phyloP scores from a whole-genome alignment of 495 filamentous ascomycete genomes.

The Extremus antarcticus region DNA sequence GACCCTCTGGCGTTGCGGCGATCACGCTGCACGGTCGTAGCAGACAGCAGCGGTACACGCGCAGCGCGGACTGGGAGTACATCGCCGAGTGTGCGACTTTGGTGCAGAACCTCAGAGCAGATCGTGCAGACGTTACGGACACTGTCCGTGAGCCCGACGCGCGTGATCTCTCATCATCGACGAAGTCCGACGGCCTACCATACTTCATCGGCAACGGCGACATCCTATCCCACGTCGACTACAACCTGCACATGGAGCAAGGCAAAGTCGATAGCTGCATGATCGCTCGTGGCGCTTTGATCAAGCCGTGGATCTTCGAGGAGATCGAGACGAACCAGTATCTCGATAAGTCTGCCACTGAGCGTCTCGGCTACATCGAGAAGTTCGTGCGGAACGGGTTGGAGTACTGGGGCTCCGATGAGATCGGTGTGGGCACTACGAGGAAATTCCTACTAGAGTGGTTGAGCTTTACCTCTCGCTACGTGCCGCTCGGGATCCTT shows the following conservation, averaged over 20 bases:
- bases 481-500: conserved; percentile 79
- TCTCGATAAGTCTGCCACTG: conserved; percentile 80
- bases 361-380: conserved; percentile 75
- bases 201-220: conserved; percentile 97
- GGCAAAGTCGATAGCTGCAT: conserved; percentile 78
- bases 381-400: conserved; percentile 84
- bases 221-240: conserved; percentile 85
- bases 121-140: conserved; percentile 52
- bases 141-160: conserved; percentile 67
- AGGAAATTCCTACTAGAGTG: conserved; percentile 88
- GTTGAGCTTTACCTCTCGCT: conserved; percentile 82
- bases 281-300: conserved; percentile 80
- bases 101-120: conserved; percentile 62
- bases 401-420: conserved; percentile 89
- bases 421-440: conserved; percentile 80
- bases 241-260: conserved; percentile 63
- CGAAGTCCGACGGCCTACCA: conserved; percentile 39
- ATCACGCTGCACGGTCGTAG: conserved; percentile 90
- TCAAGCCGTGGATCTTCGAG: conserved; percentile 97
- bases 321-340: conserved; percentile 89
- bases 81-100: conserved; percentile 82
- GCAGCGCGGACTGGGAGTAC: conserved; percentile 80
- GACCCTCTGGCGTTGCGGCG: conserved; percentile 72
- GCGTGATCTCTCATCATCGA: conserved; percentile 37
- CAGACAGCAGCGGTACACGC: conserved; percentile 87